Conservation (phyloP, 2,329 filamentous ascomycete genomes). For the Ascochyta clinopodiicola region DNA sequence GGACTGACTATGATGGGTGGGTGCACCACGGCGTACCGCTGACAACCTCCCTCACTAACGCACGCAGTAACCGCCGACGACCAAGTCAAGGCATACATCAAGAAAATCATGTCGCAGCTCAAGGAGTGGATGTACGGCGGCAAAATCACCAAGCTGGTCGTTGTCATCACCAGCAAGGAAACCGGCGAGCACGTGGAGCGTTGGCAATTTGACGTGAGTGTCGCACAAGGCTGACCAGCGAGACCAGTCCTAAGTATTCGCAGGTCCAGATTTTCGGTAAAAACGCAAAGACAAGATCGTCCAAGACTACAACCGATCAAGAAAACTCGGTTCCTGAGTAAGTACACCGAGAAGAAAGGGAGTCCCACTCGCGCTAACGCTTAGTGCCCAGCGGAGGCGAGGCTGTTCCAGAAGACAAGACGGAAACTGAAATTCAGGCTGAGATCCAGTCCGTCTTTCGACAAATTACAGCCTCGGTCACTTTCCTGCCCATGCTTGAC, state of each 20-base stretch:
- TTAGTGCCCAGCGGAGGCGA: slow-evolving; percentile 37
- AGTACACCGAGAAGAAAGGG: slow-evolving; percentile 24
- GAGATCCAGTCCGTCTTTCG: slow-evolving; percentile 97
- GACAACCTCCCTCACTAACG: slow-evolving; percentile 21
- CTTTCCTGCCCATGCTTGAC: slow-evolving; percentile 90
- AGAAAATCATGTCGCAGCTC: slow-evolving; percentile 98
- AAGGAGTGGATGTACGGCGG: slow-evolving; percentile 97
- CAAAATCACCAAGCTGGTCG: slow-evolving; percentile 96
- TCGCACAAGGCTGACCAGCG: slow-evolving; percentile 40
- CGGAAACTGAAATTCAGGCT: slow-evolving; percentile 89
- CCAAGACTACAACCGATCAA: slow-evolving; percentile 64
- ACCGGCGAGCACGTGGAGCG: slow-evolving; percentile 94
- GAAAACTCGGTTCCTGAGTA: slow-evolving; percentile 71
- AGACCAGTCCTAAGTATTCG: slow-evolving; percentile 30
- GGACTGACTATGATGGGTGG: slow-evolving; percentile 92
- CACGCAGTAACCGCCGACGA: slow-evolving; percentile 84
- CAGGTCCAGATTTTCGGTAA: slow-evolving; percentile 66
- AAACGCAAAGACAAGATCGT: slow-evolving; percentile 56
- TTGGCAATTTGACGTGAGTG: slow-evolving; percentile 91
- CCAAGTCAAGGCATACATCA: slow-evolving; percentile 98
- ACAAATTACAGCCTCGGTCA: slow-evolving; percentile 97
- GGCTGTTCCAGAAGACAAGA: slow-evolving; percentile 68
- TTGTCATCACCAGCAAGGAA: slow-evolving; percentile 96
- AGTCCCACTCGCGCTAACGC: slow-evolving; percentile 12
- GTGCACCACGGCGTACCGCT: slow-evolving; percentile 23